These are phyloP conservation scores for Talaromyces sp. DNA, from an alignment of 2,329 filamentous ascomycete species.

Conservation along the genomic window DNA sequence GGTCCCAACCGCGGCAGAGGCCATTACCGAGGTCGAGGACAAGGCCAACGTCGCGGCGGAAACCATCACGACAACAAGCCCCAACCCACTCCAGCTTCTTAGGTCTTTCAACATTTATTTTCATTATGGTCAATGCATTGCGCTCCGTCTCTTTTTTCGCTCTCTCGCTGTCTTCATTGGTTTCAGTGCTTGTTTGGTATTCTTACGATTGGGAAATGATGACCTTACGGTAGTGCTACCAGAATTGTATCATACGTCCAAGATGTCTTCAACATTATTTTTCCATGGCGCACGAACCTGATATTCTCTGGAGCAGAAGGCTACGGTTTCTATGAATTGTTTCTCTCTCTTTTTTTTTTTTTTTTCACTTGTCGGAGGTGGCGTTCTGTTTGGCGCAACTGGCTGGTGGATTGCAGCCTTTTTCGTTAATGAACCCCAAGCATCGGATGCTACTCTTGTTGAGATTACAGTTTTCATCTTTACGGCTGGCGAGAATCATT, in stretches of 20 bases:
- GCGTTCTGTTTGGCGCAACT: constrained; percentile 9
- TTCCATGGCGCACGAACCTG: background rate
- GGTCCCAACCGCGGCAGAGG: constrained; percentile 34
- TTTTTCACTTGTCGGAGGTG: constrained; percentile 5
- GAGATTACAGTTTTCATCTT: background rate
- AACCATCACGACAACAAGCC: constrained; percentile 26
- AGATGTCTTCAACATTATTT: constrained; percentile 6
- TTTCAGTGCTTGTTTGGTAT: constrained; percentile 3
- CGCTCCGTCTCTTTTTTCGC: background rate
- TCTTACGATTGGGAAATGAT: constrained; percentile 9
- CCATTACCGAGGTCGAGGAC: constrained; percentile 39
- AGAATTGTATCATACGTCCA: constrained; percentile 12
- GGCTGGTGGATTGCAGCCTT: background rate
- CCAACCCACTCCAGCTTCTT: constrained; percentile 26
- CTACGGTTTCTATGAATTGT: background rate
- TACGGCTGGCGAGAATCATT: background rate
- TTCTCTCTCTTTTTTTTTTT: background rate
- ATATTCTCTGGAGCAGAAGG: background rate
- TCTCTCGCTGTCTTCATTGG: background rate
- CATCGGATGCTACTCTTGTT: background rate
- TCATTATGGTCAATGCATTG: background rate
- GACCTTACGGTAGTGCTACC: constrained; percentile 10
- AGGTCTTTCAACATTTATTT: constrained; percentile 7
- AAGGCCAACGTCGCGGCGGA: constrained; percentile 36
- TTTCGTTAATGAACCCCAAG: background rate